Conservation (phyloP, 306 rosid genomes). For the Dryas alaskensis region DNA sequence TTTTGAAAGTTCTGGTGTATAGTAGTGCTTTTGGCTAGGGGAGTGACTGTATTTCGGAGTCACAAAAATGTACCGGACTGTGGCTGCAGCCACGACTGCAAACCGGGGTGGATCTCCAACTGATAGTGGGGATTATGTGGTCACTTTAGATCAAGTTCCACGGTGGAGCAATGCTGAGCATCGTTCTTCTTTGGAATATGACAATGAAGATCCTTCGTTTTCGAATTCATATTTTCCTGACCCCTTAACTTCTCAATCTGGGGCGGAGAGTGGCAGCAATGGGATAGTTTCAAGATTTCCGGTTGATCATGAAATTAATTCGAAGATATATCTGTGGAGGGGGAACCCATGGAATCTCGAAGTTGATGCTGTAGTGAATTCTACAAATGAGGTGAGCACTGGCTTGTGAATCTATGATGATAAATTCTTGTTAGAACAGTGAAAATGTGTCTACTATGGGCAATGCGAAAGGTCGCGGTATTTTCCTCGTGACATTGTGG, state of each 20-base stretch:
- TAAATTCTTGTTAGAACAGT: background rate
- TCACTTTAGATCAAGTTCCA: constrained; percentile 85
- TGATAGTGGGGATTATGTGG: constrained; percentile 66
- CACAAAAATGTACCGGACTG: constrained; percentile 63
- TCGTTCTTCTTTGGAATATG: constrained; percentile 52
- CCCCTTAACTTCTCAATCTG: constrained; percentile 61
- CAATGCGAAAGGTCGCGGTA: background rate
- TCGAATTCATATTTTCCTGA: constrained; percentile 65
- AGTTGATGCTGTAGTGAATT: constrained; percentile 97
- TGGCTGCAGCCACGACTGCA: constrained; percentile 55
- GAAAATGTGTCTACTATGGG: background rate
- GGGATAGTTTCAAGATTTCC: constrained; percentile 74
- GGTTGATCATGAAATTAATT: constrained; percentile 74
- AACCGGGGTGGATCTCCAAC: constrained; percentile 57
- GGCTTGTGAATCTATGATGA: background rate
- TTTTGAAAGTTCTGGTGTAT: constrained; percentile 29
- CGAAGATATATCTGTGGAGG: constrained; percentile 89
- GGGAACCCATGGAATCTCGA: constrained; percentile 98
- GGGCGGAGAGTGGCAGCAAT: constrained; percentile 39
- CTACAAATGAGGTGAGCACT: constrained; percentile 81
- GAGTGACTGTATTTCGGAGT: constrained; percentile 33
- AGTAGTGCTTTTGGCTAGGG: constrained; percentile 31
- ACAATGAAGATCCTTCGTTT: constrained; percentile 61
- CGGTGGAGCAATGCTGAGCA: constrained; percentile 91
- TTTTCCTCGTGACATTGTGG: background rate